Percentiles rank a stretch among this genome's conserved stretches.
These are phyloP conservation scores for Candida boidinii DNA, from an alignment of 805 yeast genomes.

Conservation along the genomic window DNA sequence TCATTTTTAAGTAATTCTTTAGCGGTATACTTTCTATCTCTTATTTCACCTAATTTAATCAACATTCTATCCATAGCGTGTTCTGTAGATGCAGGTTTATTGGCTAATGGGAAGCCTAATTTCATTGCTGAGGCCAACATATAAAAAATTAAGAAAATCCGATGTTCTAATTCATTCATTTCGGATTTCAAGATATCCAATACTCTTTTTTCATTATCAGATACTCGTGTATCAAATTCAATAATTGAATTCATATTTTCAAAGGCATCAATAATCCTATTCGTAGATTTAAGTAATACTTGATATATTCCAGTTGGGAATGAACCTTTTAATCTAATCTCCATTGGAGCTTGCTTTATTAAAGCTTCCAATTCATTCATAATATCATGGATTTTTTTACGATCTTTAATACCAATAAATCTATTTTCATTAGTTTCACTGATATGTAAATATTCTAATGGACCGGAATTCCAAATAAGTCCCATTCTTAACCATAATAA, in stretches of 20 bases:
- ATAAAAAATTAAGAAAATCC: conserved; percentile 70
- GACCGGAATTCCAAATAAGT: conserved; percentile 71
- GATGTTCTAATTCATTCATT: conserved; percentile 59
- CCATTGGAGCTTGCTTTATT: conserved; percentile 66
- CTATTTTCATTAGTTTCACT: conserved; percentile 15
- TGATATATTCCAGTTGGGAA: conserved; percentile 51
- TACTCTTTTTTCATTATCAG: conserved; percentile 45
- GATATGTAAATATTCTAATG: conserved; percentile 37
- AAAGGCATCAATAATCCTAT: conserved; percentile 61
- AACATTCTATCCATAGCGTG: conserved; percentile 66
- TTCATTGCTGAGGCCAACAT: conserved; percentile 70
- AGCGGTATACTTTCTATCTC: conserved; percentile 28
- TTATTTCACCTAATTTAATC: conserved; percentile 51
- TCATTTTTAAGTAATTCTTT: conserved; percentile 40
- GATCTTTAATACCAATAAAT: conserved; percentile 35
- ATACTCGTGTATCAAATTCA: conserved; percentile 47
- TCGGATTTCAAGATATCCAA: conserved; percentile 46
- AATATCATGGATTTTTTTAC: conserved; percentile 37
- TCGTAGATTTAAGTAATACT: conserved; percentile 44
- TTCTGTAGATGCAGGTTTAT: conserved; percentile 67
- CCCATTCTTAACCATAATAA: conserved; percentile 76
- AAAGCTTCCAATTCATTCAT: conserved; percentile 53
- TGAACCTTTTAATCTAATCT: conserved; percentile 64
- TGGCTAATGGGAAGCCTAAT: conserved; percentile 70
- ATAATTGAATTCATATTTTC: conserved; percentile 68